Conservation (phyloP, 208 protist genomes). For the Trypanosoma melophagium region DNA sequence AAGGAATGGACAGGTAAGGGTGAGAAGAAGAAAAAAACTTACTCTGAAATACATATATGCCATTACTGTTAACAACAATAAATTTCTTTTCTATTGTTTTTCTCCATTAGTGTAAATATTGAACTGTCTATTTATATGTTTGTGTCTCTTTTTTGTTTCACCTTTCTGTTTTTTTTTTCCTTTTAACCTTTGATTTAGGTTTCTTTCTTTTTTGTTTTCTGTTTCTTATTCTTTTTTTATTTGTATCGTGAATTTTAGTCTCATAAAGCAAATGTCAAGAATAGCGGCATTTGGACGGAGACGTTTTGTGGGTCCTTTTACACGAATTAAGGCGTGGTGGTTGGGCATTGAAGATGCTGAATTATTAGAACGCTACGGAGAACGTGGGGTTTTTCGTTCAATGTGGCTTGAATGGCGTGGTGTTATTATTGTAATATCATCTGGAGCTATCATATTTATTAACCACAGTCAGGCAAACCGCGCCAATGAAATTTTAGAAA, state of each 20-base stretch:
- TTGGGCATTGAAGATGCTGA: conserved; percentile 67
- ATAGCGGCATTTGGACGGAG: conserved; percentile 18
- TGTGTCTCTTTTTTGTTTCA: not conserved
- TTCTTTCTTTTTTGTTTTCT: not conserved
- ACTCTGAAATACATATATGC: too few relatives aligned
- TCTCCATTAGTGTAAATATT: conserved; percentile 4
- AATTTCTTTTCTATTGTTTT: conserved; percentile 31
- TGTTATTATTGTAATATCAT: conserved; percentile 49
- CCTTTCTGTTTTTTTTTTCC: not conserved
- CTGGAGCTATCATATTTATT: conserved; percentile 40
- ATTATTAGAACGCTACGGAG: conserved; percentile 64
- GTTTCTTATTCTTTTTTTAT: conserved; percentile 9
- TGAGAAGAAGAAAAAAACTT: too few relatives aligned
- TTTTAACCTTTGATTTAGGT: not conserved
- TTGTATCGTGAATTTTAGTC: conserved; percentile 3
- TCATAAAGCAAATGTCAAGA: conserved; percentile 15
- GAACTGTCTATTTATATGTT: not conserved
- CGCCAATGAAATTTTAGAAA: conserved; percentile 82
- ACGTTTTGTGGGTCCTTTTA: conserved; percentile 52
- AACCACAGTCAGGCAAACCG: conserved; percentile 52
- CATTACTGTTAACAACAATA: not conserved
- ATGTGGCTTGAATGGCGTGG: conserved; percentile 82
- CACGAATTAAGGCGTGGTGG: conserved; percentile 74
- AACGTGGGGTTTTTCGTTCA: conserved; percentile 52
- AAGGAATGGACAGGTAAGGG: too few relatives aligned